These are phyloP conservation scores for Alternaria longipes DNA, from an alignment of 2,329 filamentous ascomycete species.

Conservation along the genomic window DNA sequence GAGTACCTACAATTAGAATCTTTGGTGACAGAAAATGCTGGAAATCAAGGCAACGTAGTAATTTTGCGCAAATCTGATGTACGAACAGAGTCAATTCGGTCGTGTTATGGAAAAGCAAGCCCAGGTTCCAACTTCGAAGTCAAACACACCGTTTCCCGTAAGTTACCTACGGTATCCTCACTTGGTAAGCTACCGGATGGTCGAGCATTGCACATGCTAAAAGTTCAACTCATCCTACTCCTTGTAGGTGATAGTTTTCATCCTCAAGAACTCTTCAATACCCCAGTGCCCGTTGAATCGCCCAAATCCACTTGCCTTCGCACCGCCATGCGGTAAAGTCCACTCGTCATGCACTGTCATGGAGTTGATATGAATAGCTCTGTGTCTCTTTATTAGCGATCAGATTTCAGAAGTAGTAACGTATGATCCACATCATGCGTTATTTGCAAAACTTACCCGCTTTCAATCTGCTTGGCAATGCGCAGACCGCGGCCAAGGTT, in stretches of 20 bases:
- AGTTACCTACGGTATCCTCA: not conserved
- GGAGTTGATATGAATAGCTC: conserved; percentile 61
- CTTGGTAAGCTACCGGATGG: no score
- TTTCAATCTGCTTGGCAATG: conserved; percentile 61
- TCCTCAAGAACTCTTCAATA: conserved; percentile 58
- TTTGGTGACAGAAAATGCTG: not conserved
- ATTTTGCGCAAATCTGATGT: not conserved
- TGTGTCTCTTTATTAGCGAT: conserved; percentile 18
- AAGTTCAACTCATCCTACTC: conserved; percentile 24
- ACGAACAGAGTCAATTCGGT: no score
- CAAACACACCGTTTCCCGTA: not conserved
- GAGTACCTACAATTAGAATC: not conserved
- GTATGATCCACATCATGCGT: not conserved
- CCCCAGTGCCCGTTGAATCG: conserved; percentile 58
- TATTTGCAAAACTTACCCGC: conserved; percentile 57
- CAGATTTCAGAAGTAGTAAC: not conserved
- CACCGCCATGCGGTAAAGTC: conserved; percentile 59
- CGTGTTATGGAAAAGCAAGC: not conserved
- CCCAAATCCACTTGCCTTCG: conserved; percentile 60
- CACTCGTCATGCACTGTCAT: conserved; percentile 63
- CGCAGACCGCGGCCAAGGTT: conserved; percentile 63
- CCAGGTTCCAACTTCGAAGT: not conserved
- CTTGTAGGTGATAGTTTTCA: conserved; percentile 55
- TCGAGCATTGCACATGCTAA: no score
- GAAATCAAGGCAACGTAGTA: not conserved